A percentile compares a stretch with the other conserved stretches of the same genome.
These are phyloP conservation scores for Penicillium robsamsonii DNA, from an alignment of 495 filamentous ascomycete genomes.

Conservation along the genomic window DNA sequence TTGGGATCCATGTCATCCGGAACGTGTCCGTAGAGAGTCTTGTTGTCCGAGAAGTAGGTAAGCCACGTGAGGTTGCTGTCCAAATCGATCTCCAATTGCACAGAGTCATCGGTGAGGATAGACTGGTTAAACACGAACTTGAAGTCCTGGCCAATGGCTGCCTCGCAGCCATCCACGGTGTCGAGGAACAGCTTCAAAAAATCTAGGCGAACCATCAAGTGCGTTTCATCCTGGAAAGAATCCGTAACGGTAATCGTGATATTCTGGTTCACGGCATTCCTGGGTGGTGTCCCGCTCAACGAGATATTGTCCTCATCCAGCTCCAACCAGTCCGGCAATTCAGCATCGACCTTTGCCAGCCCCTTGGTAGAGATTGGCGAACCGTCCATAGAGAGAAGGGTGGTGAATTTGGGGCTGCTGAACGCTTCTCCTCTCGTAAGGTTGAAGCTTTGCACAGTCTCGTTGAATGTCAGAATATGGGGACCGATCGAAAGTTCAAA, in stretches of 20 bases:
- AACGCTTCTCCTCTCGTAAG: slow-evolving; percentile 55
- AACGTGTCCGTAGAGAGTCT: slow-evolving; percentile 61
- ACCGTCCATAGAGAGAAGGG: slow-evolving; percentile 62
- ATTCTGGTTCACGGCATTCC: slow-evolving; percentile 53
- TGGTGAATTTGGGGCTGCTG: slow-evolving; percentile 52
- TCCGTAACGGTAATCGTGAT: slow-evolving; percentile 67
- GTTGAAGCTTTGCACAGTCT: slow-evolving; percentile 56
- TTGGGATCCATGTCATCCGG: slow-evolving; percentile 48
- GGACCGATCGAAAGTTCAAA: slow-evolving; percentile 71
- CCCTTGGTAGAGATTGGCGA: slow-evolving; percentile 44
- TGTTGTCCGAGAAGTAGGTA: slow-evolving; percentile 55
- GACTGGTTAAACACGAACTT: slow-evolving; percentile 59
- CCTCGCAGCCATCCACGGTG: slow-evolving; percentile 46
- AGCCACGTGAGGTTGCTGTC: slow-evolving; percentile 61
- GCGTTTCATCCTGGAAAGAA: slow-evolving; percentile 60
- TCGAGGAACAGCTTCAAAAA: slow-evolving; percentile 48
- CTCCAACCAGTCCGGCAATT: slow-evolving; percentile 66
- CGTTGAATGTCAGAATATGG: slow-evolving; percentile 63
- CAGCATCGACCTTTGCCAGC: slow-evolving; percentile 48
- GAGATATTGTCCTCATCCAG: slow-evolving; percentile 61
- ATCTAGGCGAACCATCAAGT: slow-evolving; percentile 60
- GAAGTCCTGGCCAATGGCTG: slow-evolving; percentile 63
- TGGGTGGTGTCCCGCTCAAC: slow-evolving; percentile 63
- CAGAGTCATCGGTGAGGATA: slow-evolving; percentile 50
- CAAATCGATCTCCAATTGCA: slow-evolving; percentile 54